Conservation (phyloP, 192 early-diverging fungal genomes). For the Jimgerdemannia flammicorona region DNA sequence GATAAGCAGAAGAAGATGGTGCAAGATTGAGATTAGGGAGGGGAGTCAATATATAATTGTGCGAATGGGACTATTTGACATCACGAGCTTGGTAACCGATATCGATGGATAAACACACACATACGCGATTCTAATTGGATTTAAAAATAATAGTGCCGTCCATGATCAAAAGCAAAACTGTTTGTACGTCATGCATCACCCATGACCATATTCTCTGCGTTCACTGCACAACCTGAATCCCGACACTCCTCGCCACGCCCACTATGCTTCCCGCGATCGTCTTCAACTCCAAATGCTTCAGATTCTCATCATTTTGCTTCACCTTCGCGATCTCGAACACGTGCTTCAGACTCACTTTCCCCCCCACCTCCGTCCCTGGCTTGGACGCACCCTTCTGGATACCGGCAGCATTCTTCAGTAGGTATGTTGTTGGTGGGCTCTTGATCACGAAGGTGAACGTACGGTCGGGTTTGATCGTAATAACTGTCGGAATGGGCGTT, state of each 20-base stretch:
- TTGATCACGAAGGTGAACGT: conserved; percentile 88
- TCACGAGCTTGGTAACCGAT: no score
- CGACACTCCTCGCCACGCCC: conserved; percentile 75
- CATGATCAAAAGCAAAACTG: no score
- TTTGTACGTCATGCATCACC: neutral
- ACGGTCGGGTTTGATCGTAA: conserved; percentile 87
- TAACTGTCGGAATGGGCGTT: conserved; percentile 80
- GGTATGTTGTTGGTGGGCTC: conserved; percentile 83
- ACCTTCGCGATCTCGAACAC: conserved; percentile 93
- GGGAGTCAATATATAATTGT: neutral
- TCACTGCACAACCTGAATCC: conserved; percentile 78
- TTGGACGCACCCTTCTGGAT: conserved; percentile 82
- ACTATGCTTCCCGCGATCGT: conserved; percentile 71
- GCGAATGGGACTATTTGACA: neutral
- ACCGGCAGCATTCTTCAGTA: conserved; percentile 84
- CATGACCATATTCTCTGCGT: neutral
- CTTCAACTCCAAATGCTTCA: conserved; percentile 66
- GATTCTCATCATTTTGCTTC: conserved; percentile 76
- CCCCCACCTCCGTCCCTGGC: conserved; percentile 72
- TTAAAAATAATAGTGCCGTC: no score
- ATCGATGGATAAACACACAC: no score
- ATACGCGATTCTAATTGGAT: no score
- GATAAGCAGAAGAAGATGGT: neutral
- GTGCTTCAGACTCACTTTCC: conserved; percentile 86
- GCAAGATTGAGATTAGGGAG: neutral